Evolutionary conservation across 108 stramenopile genomes (phyloP).

Genomic region (Schizochytrium sp.): DNA sequence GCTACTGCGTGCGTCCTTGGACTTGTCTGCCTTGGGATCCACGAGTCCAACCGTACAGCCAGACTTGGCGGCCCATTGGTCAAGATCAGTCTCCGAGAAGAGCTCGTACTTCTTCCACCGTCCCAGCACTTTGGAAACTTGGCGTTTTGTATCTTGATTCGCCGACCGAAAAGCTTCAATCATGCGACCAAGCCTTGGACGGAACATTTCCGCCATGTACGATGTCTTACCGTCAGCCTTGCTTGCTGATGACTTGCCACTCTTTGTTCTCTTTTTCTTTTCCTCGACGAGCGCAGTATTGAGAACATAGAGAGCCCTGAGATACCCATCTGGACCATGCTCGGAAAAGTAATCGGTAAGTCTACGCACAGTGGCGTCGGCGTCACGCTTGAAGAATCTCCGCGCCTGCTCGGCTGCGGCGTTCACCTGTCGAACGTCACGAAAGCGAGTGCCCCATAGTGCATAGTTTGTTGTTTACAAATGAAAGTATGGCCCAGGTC

Average conservation of each 20-base stretch:
- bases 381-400: background rate
- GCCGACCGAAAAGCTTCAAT: background rate
- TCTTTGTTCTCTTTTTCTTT: background rate
- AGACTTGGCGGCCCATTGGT: background rate
- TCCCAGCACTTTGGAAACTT: background rate
- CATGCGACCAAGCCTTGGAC: background rate
- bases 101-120: background rate
- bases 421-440: background rate
- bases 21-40: background rate
- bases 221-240: background rate
- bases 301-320: background rate
- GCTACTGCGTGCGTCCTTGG: background rate
- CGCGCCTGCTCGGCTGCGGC: background rate
- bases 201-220: slow-evolving; percentile 5
- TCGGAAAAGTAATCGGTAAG: background rate
- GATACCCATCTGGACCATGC: background rate
- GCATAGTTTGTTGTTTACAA: too few relatives aligned
- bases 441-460: background rate
- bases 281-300: background rate
- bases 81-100: background rate
- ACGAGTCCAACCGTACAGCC: background rate
- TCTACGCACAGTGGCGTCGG: background rate
- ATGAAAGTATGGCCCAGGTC: too few relatives aligned
- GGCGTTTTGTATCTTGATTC: background rate
- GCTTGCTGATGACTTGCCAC: background rate